Base-by-base conservation (phyloP, 208 protist species). In the Trypanosoma vivax region DNA sequence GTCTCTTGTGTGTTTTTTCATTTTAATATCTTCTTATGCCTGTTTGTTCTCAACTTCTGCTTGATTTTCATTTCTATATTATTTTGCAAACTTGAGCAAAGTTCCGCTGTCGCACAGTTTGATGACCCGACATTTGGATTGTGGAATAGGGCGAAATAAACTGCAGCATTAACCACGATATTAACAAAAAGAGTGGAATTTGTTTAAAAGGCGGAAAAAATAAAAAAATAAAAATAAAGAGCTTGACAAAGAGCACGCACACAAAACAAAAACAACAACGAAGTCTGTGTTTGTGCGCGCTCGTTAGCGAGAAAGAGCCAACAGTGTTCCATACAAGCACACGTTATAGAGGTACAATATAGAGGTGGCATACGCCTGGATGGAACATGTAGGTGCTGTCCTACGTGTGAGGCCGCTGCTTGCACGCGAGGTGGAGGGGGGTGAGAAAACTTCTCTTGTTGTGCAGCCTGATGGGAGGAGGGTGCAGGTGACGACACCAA, bases 361-460 rank as follows among this genome's bases (percentile, higher is more conserved):
- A n/a, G n/a, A n/a, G n/a, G n/a, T n/a, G n/a, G n/a, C 7, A 34
- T 34, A 30, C 31, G 33, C 16, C 0, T 21, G 39, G n/a, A 65
- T 60, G 49, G 62, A 74, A 21, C 66, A 74, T 46, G 63, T 89
- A 24, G 33, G 55, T 2, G 80, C 78, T 41, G 69, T 60, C 7
- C 24, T 88, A 9, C 80, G 80, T 11, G 61, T 83, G n/a, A 71
- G 80, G 6, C 79, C 95, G 68, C 73, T 79, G 50, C 51, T 84
- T 18, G 33, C 81, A 56, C 2, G 64, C 52, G 70, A 94, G 74
- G 19, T 24, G 27, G 66, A 74, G 29, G 38, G 60, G 10, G 43
- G 67, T 16, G 81, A 74, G 21, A 67, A 76, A 16, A 30, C 23
- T 7, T 56, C 45, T 18, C 58, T 60, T 25, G 25, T 59, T 4